Percentiles rank a stretch among this genome's conserved stretches.
phyloP scores from a whole-genome alignment of 306 rosid species.

The Corylus americana region DNA sequence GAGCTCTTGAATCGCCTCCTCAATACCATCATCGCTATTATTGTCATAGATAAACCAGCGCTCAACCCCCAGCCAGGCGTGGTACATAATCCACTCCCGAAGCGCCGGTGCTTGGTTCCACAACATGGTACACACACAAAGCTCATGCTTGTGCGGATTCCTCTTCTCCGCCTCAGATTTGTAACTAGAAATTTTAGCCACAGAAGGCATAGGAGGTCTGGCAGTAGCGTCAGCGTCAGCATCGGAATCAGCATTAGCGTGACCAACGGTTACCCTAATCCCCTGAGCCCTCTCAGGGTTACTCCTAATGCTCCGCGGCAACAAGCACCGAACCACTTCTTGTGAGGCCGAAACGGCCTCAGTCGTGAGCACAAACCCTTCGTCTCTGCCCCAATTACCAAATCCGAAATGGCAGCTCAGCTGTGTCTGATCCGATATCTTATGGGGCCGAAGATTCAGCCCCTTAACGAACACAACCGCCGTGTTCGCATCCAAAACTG shows the following conservation, averaged over 20 bases:
- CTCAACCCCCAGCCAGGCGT: conserved; percentile 90
- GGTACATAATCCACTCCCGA: conserved; percentile 90
- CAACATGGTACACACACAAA: conserved; percentile 90
- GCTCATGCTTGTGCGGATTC: conserved; percentile 54
- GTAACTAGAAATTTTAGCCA: conserved; percentile 43
- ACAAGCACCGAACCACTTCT: conserved; percentile 75
- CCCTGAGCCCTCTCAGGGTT: conserved; percentile 53
- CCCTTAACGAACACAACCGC: conserved; percentile 85
- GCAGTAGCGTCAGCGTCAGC: conserved; percentile 24
- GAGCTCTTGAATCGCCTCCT: conserved; percentile 57
- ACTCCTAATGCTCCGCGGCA: conserved; percentile 54
- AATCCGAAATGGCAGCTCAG: conserved; percentile 71
- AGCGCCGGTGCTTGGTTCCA: conserved; percentile 89
- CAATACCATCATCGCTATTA: conserved; percentile 82
- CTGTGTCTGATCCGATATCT: conserved; percentile 67
- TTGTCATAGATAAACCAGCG: conserved; percentile 96
- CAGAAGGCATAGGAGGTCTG: conserved; percentile 53
- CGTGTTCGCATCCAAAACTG: conserved; percentile 65
- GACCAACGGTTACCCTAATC: conserved; percentile 60
- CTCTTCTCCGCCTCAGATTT: conserved; percentile 8
- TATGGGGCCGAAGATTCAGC: conserved; percentile 77
- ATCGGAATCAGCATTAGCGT: conserved; percentile 27
- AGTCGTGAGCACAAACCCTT: conserved; percentile 41
- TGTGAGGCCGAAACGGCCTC: conserved; percentile 76
- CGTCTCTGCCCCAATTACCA: conserved; percentile 29